These are phyloP conservation scores for Eucalyptus microcorys DNA, from an alignment of 345 rosid genomes.

Conservation along the genomic window DNA sequence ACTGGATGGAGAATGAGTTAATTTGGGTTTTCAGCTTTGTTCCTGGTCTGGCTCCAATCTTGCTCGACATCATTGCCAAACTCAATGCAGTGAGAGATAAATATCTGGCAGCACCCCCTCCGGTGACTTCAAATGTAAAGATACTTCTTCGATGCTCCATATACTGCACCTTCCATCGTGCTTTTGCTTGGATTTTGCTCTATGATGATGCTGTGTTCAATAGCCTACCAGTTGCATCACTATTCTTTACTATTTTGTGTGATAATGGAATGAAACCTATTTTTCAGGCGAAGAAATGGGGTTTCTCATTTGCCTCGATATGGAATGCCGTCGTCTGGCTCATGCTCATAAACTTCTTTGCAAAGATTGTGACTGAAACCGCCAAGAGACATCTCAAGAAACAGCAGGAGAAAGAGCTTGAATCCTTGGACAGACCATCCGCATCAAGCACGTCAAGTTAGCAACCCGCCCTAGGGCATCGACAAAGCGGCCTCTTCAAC, in stretches of 20 bases:
- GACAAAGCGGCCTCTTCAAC: background rate
- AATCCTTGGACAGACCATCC: background rate
- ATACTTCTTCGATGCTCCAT: conserved; percentile 3
- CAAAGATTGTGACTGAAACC: conserved; percentile 66
- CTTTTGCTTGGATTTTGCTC: background rate
- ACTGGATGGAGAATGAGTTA: conserved; percentile 88
- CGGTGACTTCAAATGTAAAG: conserved; percentile 37
- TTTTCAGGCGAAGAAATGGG: conserved; percentile 58
- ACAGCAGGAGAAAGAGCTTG: conserved; percentile 61
- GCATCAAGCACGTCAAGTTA: background rate
- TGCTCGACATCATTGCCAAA: conserved; percentile 43
- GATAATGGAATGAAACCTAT: background rate
- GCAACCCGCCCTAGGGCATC: background rate
- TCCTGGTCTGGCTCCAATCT: conserved; percentile 55
- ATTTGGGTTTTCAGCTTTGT: conserved; percentile 70
- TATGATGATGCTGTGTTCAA: background rate
- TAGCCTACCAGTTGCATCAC: background rate
- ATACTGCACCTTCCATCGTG: background rate
- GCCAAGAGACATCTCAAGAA: conserved; percentile 66
- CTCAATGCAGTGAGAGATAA: conserved; percentile 51
- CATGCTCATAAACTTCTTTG: conserved; percentile 74
- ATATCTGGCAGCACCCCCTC: conserved; percentile 40
- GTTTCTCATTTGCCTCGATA: conserved; percentile 56
- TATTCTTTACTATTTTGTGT: background rate
- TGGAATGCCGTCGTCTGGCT: conserved; percentile 93